These are phyloP conservation scores for Penicillium steckii DNA, from an alignment of 495 filamentous ascomycete genomes.

Conservation along the genomic window DNA sequence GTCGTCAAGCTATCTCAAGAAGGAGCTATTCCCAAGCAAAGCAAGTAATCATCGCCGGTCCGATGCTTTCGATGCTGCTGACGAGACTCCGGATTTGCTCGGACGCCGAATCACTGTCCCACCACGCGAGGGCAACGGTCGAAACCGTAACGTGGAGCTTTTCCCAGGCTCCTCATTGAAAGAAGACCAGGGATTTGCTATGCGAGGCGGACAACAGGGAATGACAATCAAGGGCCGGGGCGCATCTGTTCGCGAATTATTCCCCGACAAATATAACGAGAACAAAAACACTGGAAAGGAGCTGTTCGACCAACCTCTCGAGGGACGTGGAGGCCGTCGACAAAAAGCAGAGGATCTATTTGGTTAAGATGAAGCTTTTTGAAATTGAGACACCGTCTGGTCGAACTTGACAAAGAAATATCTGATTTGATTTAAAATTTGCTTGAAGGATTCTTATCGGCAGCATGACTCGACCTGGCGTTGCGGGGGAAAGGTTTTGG, in stretches of 20 bases:
- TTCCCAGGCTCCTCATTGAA: conserved; percentile 35
- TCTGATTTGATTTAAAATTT: conserved; percentile 5
- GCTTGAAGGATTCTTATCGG: conserved; percentile 5
- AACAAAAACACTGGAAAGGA: conserved; percentile 66
- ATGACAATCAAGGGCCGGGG: conserved; percentile 47
- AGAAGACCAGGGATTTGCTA: conserved; percentile 58
- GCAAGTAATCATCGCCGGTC: conserved; percentile 62
- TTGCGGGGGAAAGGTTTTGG: conserved; percentile 10
- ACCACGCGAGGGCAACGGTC: conserved; percentile 41
- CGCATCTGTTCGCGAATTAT: conserved; percentile 65
- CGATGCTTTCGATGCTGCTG: conserved; percentile 62
- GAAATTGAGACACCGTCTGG: background rate
- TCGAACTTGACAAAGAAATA: background rate
- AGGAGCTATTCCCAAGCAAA: conserved; percentile 70
- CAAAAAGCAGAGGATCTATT: conserved; percentile 54
- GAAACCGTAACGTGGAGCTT: conserved; percentile 40
- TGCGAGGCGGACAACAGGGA: conserved; percentile 58
- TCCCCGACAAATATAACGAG: conserved; percentile 59
- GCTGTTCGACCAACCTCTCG: conserved; percentile 58
- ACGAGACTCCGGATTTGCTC: conserved; percentile 60
- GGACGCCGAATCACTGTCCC: conserved; percentile 53
- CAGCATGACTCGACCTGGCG: conserved; percentile 21
- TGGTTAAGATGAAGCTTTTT: conserved; percentile 22
- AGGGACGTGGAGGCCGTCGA: conserved; percentile 47
- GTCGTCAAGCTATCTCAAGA: conserved; percentile 47